A percentile compares a stretch with the other conserved stretches of the same genome.
Evolutionary conservation across 805 yeast species (phyloP).

Genomic region (Sugiyamaella smithiae): DNA sequence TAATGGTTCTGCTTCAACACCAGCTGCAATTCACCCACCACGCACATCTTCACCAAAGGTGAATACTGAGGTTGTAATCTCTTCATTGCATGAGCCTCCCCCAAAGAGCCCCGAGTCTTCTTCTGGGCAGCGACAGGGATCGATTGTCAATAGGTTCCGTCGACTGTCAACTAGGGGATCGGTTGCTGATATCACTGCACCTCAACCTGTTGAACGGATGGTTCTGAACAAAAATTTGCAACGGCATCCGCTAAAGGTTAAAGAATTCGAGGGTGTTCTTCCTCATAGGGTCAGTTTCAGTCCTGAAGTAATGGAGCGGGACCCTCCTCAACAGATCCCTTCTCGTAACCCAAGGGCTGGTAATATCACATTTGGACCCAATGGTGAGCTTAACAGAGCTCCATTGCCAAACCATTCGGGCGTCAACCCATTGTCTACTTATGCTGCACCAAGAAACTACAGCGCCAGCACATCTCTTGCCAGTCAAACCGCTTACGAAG

Average conservation of each 20-base stretch:
- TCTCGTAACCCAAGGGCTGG: conserved; percentile 80
- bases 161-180: conserved; percentile 18
- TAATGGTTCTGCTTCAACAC: conserved; percentile 1
- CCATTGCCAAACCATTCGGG: conserved; percentile 7
- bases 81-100: conserved; percentile 6
- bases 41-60: conserved; percentile 20
- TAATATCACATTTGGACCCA: conserved; percentile 47
- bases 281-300: conserved; percentile 75
- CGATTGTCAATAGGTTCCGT: conserved; percentile 20
- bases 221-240: conserved; percentile 47
- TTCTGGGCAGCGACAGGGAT: conserved; percentile 8
- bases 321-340: conserved; percentile 95
- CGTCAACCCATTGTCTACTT: conserved; percentile 9
- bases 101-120: conserved; percentile 10
- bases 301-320: conserved; percentile 63
- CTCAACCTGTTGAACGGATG: conserved; percentile 32
- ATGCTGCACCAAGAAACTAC: conserved; percentile 22
- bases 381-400: conserved; percentile 26
- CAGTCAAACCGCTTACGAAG: conserved; percentile 23
- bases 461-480: conserved; percentile 19
- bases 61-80: conserved; percentile 15
- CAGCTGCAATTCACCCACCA: conserved; percentile 14
- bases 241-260: conserved; percentile 27
- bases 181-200: background rate
- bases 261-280: conserved; percentile 18